Evolutionary conservation across 257 asterid genomes (phyloP).

Genomic region (Rauvolfia tetraphylla): DNA sequence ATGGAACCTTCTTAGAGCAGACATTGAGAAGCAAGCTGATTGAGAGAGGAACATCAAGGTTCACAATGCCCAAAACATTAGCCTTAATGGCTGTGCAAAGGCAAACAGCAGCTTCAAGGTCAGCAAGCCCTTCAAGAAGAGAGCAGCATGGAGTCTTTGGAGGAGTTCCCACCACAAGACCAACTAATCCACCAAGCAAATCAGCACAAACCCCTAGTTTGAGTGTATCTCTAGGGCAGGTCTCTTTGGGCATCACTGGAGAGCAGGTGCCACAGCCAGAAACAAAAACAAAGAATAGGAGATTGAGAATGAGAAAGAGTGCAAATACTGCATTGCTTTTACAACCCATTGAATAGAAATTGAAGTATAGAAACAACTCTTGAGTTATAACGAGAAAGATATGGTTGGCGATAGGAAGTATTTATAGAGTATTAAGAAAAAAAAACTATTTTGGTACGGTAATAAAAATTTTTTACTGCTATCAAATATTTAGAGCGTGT

Average conservation of each 20-base stretch:
- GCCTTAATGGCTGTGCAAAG: slow-evolving; percentile 29
- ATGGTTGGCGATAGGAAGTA: neutral
- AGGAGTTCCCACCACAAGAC: neutral
- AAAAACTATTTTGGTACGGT: too few relatives aligned
- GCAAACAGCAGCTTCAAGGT: slow-evolving; percentile 26
- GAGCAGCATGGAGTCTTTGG: slow-evolving; percentile 7
- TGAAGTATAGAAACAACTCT: neutral
- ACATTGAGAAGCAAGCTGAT: slow-evolving; percentile 2
- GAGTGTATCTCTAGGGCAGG: slow-evolving; percentile 19
- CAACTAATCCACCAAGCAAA: neutral
- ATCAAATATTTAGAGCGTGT: too few relatives aligned
- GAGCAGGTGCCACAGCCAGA: slow-evolving; percentile 46
- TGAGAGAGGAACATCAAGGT: slow-evolving; percentile 18
- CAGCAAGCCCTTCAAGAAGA: slow-evolving; percentile 20
- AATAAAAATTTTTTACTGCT: too few relatives aligned
- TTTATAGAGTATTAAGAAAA: neutral
- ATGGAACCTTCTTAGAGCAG: slow-evolving; percentile 23
- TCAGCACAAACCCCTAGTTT: slow-evolving; percentile 19
- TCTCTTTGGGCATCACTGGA: neutral
- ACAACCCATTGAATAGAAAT: slow-evolving; percentile 34
- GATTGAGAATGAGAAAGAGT: slow-evolving; percentile 42
- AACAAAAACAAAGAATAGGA: slow-evolving; percentile 41
- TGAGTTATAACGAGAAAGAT: neutral
- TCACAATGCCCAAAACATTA: slow-evolving; percentile 19
- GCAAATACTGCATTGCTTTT: slow-evolving; percentile 33